phyloP scores from a whole-genome alignment of 129 eudicot genomes.

The Chrysanthemum lavandulifolium region DNA sequence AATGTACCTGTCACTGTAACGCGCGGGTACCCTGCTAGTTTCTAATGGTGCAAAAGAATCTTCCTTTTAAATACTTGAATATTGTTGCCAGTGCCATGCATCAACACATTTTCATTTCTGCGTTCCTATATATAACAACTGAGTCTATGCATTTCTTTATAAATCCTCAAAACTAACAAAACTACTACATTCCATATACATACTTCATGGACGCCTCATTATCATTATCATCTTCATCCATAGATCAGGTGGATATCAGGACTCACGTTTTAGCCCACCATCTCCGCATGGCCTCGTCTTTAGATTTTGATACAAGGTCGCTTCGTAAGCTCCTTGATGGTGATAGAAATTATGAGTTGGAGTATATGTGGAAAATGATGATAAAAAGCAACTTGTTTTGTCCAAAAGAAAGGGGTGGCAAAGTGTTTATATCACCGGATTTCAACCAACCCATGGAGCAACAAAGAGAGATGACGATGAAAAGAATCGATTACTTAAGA shows the following conservation, averaged over 20 bases:
- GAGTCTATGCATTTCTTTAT: too few relatives aligned
- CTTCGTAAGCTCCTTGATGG: conserved; percentile 66
- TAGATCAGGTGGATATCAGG: conserved; percentile 50
- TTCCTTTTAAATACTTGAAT: too few relatives aligned
- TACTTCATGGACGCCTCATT: background rate
- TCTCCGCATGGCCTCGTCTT: conserved; percentile 36
- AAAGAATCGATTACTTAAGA: conserved; percentile 41
- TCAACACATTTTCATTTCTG: too few relatives aligned
- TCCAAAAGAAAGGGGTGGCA: conserved; percentile 56
- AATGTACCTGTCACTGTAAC: too few relatives aligned
- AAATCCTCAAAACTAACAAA: too few relatives aligned
- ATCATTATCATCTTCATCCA: conserved; percentile 17
- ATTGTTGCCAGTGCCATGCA: too few relatives aligned
- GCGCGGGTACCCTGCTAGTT: too few relatives aligned
- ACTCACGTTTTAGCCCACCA: conserved; percentile 56
- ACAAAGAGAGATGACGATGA: conserved; percentile 82
- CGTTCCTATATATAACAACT: too few relatives aligned
- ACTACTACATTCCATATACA: too few relatives aligned
- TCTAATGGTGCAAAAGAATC: too few relatives aligned
- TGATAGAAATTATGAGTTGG: conserved; percentile 47
- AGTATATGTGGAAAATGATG: conserved; percentile 57
- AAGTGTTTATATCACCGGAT: conserved; percentile 61
- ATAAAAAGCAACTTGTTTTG: conserved; percentile 51
- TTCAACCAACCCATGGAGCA: conserved; percentile 79
- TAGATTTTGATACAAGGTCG: conserved; percentile 44